Conservation (phyloP, 2,329 filamentous ascomycete species). For the Fusarium zealandicum region DNA sequence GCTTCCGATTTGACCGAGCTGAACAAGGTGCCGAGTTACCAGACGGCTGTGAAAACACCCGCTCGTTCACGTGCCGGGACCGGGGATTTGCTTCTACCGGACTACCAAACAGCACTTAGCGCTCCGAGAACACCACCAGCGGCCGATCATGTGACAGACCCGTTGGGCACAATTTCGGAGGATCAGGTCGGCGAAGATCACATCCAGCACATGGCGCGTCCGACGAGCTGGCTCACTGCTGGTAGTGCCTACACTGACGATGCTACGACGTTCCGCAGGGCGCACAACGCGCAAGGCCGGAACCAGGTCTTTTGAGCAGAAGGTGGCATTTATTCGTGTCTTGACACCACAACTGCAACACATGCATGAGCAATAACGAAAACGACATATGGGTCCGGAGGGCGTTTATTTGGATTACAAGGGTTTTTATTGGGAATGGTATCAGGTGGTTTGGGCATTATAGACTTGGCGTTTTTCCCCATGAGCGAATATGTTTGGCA, state of each 20-base stretch:
- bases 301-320: constrained; percentile 29
- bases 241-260: constrained; percentile 40
- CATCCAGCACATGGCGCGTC: constrained; percentile 36
- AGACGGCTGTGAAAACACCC: constrained; percentile 73
- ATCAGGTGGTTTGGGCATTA: constrained; percentile 18
- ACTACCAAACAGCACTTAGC: constrained; percentile 69
- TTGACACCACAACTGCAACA: constrained; percentile 3
- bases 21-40: constrained; percentile 79
- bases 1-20: constrained; percentile 69
- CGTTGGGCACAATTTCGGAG: constrained; percentile 46
- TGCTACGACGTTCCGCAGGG: constrained; percentile 30
- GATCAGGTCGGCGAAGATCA: constrained; percentile 39
- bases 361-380: constrained; percentile 19
- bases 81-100: constrained; percentile 63
- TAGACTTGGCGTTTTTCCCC: constrained; percentile 32
- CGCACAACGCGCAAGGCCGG: constrained; percentile 29
- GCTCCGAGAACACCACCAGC: constrained; percentile 58
- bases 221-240: constrained; percentile 32
- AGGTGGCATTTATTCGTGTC: neutral
- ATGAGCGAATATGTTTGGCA: constrained; percentile 9
- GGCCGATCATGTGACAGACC: constrained; percentile 41
- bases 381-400: constrained; percentile 15
- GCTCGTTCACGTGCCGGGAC: constrained; percentile 60
- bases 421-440: constrained; percentile 2
- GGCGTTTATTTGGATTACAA: constrained; percentile 30